Evolutionary conservation across 106 monocot species (phyloP), one percentile per base, ranked within the genome.

Genomic region (Hemerocallis citrina): DNA sequence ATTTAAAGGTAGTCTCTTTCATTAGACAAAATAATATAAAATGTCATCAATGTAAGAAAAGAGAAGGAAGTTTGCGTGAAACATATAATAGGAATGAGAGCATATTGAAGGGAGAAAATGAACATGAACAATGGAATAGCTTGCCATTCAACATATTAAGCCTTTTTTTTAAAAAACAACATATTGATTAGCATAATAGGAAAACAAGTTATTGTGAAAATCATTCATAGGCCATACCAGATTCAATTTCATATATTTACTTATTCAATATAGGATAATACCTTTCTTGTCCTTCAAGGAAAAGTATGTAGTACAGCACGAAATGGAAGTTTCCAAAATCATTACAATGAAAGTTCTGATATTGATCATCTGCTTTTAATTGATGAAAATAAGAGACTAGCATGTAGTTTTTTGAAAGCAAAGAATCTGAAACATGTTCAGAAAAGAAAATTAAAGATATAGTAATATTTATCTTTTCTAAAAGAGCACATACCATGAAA

Each of bases 81-180:
- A 10, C 35, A 55, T 12, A 9, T 31, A 44, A 38, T 25, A 67
- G 28, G 1, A 27, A 66, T 37, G 51, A 54, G 52, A 30, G n/a
- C n/a, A n/a, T n/a, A n/a, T n/a, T 40, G 40, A 39, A 33, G 30
- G 6, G 50, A 23, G n/a, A 35, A 25, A 31, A 1, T 24, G 29
- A 38, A 40, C 54, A 30, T 29, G 40, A 39, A 23, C 31, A 52
- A 63, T 15, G n/a, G 65, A 58, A 66, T 37, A 41, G 52, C 66
- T 59, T 73, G 66, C 23, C 12, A 35, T 39, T 37, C 66, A 73
- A 73, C 31, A 44, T 17, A 6, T 0, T 11, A 42, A 20, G 35
- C 13, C 3, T 13, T 5, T 4, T 7, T 36, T 5, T 25, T 27
- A 29, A 8, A 54, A 10, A 54, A 54, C 54, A 25, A 54, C 28